Conservation (phyloP, 768 basidiomycete species). For the Clitopilus passeckerianus region DNA sequence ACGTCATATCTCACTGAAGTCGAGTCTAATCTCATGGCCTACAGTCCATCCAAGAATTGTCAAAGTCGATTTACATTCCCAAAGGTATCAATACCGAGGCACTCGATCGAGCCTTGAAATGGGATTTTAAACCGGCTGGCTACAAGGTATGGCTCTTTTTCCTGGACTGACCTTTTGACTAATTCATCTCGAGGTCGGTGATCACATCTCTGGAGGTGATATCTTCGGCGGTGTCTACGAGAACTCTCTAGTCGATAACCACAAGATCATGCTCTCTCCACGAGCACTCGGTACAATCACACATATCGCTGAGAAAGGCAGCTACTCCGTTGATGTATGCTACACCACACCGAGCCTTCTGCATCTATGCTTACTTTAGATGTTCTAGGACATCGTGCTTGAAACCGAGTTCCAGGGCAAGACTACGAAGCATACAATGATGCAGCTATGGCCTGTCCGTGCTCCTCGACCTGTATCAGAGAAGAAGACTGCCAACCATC, state of each 20-base stretch:
- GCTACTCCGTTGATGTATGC: slow-evolving; percentile 83
- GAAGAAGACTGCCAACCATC: slow-evolving; percentile 90
- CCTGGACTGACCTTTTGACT: neutral
- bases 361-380: neutral
- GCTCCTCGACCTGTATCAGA: slow-evolving; percentile 95
- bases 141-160: slow-evolving; percentile 53
- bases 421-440: slow-evolving; percentile 87
- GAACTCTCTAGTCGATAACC: slow-evolving; percentile 93
- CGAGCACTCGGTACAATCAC: slow-evolving; percentile 95
- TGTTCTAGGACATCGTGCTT: slow-evolving; percentile 77
- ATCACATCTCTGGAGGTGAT: slow-evolving; percentile 96
- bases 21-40: slow-evolving; percentile 8
- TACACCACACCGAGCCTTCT: too few relatives aligned
- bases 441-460: slow-evolving; percentile 99
- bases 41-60: slow-evolving; percentile 89
- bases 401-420: slow-evolving; percentile 99
- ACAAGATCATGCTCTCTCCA: slow-evolving; percentile 96
- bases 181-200: slow-evolving; percentile 65
- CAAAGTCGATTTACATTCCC: slow-evolving; percentile 99
- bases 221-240: slow-evolving; percentile 95
- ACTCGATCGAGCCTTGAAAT: slow-evolving; percentile 79
- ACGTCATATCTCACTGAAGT: slow-evolving; percentile 21
- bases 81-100: slow-evolving; percentile 98
- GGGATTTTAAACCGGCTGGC: slow-evolving; percentile 89
- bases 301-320: slow-evolving; percentile 88